Conservation (phyloP, 2,329 filamentous ascomycete genomes). For the Paecilomyces fulvus region DNA sequence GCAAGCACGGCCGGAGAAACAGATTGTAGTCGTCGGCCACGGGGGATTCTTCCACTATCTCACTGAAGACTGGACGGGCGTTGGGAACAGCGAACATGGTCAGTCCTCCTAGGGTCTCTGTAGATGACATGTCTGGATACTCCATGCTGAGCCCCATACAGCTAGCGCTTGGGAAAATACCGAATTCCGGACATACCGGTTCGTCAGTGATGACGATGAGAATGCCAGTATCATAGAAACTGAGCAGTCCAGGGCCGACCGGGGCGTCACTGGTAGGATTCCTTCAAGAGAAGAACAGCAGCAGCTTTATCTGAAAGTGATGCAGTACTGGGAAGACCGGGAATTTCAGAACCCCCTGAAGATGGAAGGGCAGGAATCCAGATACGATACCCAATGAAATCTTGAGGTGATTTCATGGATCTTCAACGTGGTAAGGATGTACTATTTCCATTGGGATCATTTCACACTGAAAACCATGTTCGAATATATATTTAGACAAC, state of each 20-base stretch:
- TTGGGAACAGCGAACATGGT: constrained; percentile 8
- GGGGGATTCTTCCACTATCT: constrained; percentile 12
- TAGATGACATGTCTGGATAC: neutral
- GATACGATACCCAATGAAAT: neutral
- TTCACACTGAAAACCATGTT: neutral
- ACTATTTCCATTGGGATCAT: neutral
- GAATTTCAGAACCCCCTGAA: constrained; percentile 9
- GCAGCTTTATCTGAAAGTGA: constrained; percentile 4
- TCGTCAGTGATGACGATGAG: constrained; percentile 2
- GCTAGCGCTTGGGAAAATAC: constrained; percentile 8
- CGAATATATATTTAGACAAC: neutral
- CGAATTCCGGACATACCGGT: constrained; percentile 7
- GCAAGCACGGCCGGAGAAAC: constrained; percentile 7
- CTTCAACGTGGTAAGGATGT: neutral
- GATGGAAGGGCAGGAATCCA: neutral
- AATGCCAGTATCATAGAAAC: constrained; percentile 7
- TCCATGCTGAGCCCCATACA: neutral
- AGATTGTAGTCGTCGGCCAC: constrained; percentile 10
- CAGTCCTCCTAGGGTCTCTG: neutral
- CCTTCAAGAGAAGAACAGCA: constrained; percentile 5
- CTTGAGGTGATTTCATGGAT: neutral
- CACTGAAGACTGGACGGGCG: constrained; percentile 10
- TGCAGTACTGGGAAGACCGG: constrained; percentile 7
- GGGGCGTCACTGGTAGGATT: constrained; percentile 3
- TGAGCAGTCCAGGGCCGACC: constrained; percentile 3